phyloP scores from a whole-genome alignment of 73 alveolate genomes.

The Symbiodinium pilosum region DNA sequence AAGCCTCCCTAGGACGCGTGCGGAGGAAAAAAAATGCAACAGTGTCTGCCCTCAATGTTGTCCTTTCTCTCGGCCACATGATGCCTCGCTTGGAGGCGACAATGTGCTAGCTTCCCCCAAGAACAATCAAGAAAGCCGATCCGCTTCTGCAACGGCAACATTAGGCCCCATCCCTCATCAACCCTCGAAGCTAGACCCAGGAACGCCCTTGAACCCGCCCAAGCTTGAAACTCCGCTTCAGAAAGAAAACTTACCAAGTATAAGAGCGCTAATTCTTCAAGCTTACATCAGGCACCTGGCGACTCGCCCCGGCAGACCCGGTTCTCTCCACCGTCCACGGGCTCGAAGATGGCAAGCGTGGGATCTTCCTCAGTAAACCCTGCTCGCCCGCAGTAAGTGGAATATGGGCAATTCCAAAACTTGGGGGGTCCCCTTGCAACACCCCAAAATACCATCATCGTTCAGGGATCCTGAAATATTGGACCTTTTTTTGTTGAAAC shows the following conservation, averaged over 20 bases:
- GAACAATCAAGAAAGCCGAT: not conserved
- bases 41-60: not conserved
- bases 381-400: too few species aligned
- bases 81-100: not conserved
- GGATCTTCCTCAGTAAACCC: constrained; percentile 95
- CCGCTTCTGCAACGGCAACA: not conserved
- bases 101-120: not conserved
- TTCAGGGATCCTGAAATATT: not conserved
- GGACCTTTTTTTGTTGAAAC: not conserved
- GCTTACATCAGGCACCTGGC: not conserved
- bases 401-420: too few species aligned
- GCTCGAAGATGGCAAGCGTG: constrained; percentile 70
- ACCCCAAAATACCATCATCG: not conserved
- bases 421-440: not conserved
- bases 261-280: too few species aligned
- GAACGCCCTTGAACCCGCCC: not conserved
- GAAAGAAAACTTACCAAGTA: not conserved
- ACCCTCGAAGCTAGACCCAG: not conserved
- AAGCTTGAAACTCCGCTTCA: not conserved
- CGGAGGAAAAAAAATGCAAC: not conserved
- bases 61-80: not conserved
- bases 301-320: constrained; percentile 70
- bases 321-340: constrained; percentile 46
- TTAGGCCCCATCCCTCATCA: not conserved
- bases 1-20: not conserved